Percentiles rank a stretch among this genome's conserved stretches.
These are phyloP conservation scores for Auricularia auricula-judae DNA, from an alignment of 768 basidiomycete genomes.

Conservation along the genomic window DNA sequence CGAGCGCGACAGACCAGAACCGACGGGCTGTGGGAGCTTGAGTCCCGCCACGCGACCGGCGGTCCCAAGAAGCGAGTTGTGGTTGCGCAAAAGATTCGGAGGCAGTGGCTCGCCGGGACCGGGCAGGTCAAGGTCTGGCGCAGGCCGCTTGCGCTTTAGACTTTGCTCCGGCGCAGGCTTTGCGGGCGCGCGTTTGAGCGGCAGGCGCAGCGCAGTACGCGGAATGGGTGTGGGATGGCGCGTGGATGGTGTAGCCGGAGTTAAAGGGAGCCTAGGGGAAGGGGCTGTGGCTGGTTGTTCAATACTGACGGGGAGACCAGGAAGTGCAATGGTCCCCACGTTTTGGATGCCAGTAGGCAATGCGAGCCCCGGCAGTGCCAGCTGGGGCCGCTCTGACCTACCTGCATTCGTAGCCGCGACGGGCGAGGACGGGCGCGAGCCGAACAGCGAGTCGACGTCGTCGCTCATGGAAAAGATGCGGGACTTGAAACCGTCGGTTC, in stretches of 20 bases:
- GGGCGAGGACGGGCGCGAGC: slow-evolving; percentile 63
- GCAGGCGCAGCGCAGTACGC: not conserved
- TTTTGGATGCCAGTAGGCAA: slow-evolving; percentile 48
- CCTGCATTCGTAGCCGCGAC: slow-evolving; percentile 34
- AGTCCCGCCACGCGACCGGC: slow-evolving; percentile 62
- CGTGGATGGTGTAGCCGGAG: not conserved
- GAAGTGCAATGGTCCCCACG: slow-evolving; percentile 98
- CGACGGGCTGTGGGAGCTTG: slow-evolving; percentile 34
- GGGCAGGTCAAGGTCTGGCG: slow-evolving; percentile 29
- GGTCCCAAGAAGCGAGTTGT: slow-evolving; percentile 57
- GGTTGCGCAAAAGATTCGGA: slow-evolving; percentile 61
- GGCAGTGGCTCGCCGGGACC: slow-evolving; percentile 51
- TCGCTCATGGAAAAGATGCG: slow-evolving; percentile 14
- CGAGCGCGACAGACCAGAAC: slow-evolving; percentile 38
- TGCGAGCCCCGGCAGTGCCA: slow-evolving; percentile 45
- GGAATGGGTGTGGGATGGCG: not conserved
- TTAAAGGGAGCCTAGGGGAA: not conserved
- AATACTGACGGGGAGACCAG: slow-evolving; percentile 73
- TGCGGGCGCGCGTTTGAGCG: not conserved
- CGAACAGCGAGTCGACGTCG: slow-evolving; percentile 69
- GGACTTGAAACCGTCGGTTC: not conserved
- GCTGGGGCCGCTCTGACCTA: slow-evolving; percentile 50
- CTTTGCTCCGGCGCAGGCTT: not conserved
- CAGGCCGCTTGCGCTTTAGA: not conserved
- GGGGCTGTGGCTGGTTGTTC: not conserved